Evolutionary conservation across 805 yeast genomes (phyloP), one percentile per base, ranked within the genome.

Genomic region (Yamadazyma endophytica): DNA sequence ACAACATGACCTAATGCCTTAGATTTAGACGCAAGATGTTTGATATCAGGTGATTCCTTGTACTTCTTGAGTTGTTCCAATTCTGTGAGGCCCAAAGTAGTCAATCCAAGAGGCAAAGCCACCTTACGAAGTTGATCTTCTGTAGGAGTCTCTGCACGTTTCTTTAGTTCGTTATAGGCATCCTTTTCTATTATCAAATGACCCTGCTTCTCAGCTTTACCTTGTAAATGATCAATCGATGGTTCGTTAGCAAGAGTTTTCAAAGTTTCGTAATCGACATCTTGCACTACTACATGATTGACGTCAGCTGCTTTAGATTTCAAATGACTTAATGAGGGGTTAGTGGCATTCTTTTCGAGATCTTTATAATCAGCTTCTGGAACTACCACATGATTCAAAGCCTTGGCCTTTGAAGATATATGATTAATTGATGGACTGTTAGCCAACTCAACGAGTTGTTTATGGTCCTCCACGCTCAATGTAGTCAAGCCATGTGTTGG

Each of bases 361-460:
- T 46, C 39, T 15, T 36, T 36, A 34, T 45, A 48, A 29, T 50
- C 54, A 17, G 44, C 48, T 14, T 46, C 35, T 22, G 46, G 41
- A 13, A 52, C 40, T 5, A 48, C 28, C 4, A 36, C 34, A 29
- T 46, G 48, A 9, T 40, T 42, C 13, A 20, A 12, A 6, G 25
- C 33, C 6, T 39, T 24, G 0, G 67, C 58, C 20, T 54, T 50
- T 4, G 32, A 36, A 21, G 35, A 45, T 19, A 71, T 23, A 26
- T 51, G 46, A 0, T 57, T 63, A 5, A 51, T 11, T 13, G 56
- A 24, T 5, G 72, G 70, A 6, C 31, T 33, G 5, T 50, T 28
- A 2, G 31, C 44, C 19, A 42, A 28, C 13, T 37, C 37, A 4
- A 39, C 38, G 13, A 43, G 26, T 2, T 17, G 4, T 16, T 37